phyloP scores from a whole-genome alignment of 331 rosid genomes.

The Cucumis variabilis region DNA sequence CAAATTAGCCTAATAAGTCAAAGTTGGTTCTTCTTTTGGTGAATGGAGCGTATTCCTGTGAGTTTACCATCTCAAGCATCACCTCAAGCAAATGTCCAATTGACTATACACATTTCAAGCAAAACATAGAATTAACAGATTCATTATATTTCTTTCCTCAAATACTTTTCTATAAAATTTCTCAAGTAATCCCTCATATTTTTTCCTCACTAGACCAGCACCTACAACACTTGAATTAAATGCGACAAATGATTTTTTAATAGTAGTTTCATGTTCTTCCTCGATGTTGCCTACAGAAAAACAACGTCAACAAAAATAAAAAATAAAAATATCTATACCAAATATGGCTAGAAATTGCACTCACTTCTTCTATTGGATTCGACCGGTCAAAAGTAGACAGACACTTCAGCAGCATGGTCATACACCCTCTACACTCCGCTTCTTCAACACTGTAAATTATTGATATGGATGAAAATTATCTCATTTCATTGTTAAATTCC shows the following conservation, averaged over 20 bases:
- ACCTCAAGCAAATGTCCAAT: constrained; percentile 3
- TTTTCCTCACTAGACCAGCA: constrained; percentile 79
- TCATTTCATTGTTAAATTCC: background rate
- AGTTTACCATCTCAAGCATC: background rate
- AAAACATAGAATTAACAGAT: background rate
- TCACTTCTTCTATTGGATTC: constrained; percentile 81
- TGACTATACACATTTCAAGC: background rate
- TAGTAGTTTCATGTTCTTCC: constrained; percentile 87
- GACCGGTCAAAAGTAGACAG: constrained; percentile 76
- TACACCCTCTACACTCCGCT: constrained; percentile 80
- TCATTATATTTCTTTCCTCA: constrained; percentile 60
- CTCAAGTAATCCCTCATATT: constrained; percentile 68
- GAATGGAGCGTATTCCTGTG: too few species aligned
- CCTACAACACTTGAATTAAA: constrained; percentile 82
- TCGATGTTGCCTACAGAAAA: constrained; percentile 62
- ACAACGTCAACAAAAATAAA: constrained; percentile 35
- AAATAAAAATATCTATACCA: background rate
- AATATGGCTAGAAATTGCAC: constrained; percentile 37
- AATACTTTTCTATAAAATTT: constrained; percentile 71
- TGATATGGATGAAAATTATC: constrained; percentile 21
- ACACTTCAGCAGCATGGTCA: constrained; percentile 71
- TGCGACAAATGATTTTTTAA: constrained; percentile 67
- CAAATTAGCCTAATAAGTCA: too few species aligned
- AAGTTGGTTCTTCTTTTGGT: too few species aligned
- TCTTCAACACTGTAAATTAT: constrained; percentile 76